Evolutionary conservation across 2,329 filamentous ascomycete genomes (phyloP), one percentile per base, ranked within the genome.

Genomic region (Alternaria longipes): DNA sequence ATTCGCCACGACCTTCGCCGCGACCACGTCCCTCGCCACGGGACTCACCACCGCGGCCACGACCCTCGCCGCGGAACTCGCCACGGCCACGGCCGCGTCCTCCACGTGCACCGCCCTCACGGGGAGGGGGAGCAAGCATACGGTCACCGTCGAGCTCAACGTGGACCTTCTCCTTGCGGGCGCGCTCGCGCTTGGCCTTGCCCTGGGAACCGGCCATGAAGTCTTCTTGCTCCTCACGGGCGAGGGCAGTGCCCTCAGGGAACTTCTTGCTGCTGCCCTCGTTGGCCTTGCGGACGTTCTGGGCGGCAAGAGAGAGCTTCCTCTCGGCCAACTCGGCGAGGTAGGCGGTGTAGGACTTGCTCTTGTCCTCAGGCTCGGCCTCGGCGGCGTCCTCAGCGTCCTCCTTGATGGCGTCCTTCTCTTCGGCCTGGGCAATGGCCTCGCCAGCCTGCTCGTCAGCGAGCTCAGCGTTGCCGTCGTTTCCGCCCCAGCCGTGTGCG

Each of bases 181-280:
- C 91, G 79, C 93, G 92, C 85, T 94, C 89, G 78, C 92, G 91
- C 79, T 83, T 84, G 80, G 88, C 82, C 90, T 97, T 97, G 83
- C 90, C 90, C 65, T 84, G 85, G 69, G 86, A 81, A 72, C 86
- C 89, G 75, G 90, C 83, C 78, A 97, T 90, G 87, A 92, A 97
- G 69, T 79, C 78, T 73, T 91, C 89, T 74, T 93, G 89, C 56
- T 87, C 86, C 61, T 78, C 79, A 69, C 84, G 84, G 74, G 79
- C 74, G 73, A 88, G 73, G 66, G 85, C 82, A 85, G 94, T 96
- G 79, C 93, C 93, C 75, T 87, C 85, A 75, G 91, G 91, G 92
- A 94, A 97, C 87, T 97, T 95, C 88, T 95, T 94, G 86, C 93
- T 92, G 85, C 85, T 87, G 77, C 94, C 94, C 85, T 97, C 94